phyloP scores from a whole-genome alignment of 2,329 filamentous ascomycete species.

The Geosmithia flava region DNA sequence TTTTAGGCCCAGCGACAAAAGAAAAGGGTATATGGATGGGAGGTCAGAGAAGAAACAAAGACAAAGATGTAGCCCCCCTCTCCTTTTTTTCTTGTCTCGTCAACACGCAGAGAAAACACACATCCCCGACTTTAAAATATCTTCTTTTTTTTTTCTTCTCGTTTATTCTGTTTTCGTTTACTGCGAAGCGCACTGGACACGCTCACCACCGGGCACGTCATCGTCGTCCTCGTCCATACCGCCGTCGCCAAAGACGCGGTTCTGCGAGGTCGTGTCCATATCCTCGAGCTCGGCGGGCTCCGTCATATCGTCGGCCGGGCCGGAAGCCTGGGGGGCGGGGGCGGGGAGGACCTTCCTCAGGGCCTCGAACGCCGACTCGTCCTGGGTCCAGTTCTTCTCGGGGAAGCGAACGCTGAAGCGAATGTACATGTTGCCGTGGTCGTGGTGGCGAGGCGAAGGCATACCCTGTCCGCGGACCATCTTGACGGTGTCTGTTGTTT shows the following conservation, averaged over 20 bases:
- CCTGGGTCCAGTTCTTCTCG: slow-evolving; percentile 56
- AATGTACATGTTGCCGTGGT: slow-evolving; percentile 91
- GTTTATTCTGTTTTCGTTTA: slow-evolving; percentile 45
- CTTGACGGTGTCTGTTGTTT: slow-evolving; percentile 64
- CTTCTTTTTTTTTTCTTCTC: not conserved
- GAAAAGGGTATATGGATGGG: too few relatives aligned
- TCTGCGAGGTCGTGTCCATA: slow-evolving; percentile 54
- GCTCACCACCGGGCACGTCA: slow-evolving; percentile 60
- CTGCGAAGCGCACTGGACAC: slow-evolving; percentile 80
- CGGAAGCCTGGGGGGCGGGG: slow-evolving; percentile 46
- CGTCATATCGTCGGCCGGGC: slow-evolving; percentile 78
- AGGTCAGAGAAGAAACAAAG: too few relatives aligned
- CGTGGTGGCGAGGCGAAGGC: slow-evolving; percentile 91
- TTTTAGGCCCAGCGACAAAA: too few relatives aligned
- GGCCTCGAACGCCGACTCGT: slow-evolving; percentile 59
- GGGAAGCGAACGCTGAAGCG: slow-evolving; percentile 98
- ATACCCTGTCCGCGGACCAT: slow-evolving; percentile 94
- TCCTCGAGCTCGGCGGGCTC: slow-evolving; percentile 84
- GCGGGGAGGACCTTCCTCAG: slow-evolving; percentile 79
- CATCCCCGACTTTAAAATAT: not conserved
- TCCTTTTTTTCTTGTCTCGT: too few relatives aligned
- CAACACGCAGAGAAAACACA: not conserved
- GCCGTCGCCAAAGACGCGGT: slow-evolving; percentile 48
- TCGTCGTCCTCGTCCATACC: slow-evolving; percentile 69
- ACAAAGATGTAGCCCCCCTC: slow-evolving; percentile 60